Percentiles rank a stretch among this genome's conserved stretches.
These are phyloP conservation scores for Fagopyrum homotropicum DNA, from an alignment of 148 eudicot species.

Conservation along the genomic window DNA sequence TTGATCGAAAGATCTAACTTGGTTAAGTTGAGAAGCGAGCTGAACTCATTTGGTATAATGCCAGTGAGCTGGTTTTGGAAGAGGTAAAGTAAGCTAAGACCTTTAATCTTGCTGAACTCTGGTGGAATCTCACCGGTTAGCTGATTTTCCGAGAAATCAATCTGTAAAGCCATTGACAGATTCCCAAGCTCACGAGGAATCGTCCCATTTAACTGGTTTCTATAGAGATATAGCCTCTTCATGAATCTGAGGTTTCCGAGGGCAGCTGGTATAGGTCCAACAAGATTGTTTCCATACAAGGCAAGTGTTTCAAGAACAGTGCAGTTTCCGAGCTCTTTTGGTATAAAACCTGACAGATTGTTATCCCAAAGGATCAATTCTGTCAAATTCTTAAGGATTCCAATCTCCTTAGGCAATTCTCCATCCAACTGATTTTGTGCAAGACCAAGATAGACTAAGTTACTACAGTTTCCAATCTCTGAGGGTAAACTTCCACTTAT, in stretches of 20 bases:
- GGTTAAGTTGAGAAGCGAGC: conserved; percentile 49
- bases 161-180: conserved; percentile 59
- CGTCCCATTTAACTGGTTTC: conserved; percentile 76
- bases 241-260: conserved; percentile 54
- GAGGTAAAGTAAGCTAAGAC: conserved; percentile 57
- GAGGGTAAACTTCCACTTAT: conserved; percentile 72
- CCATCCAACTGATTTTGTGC: conserved; percentile 77
- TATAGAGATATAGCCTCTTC: conserved; percentile 53
- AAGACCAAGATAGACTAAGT: conserved; percentile 61
- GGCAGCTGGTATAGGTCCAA: conserved; percentile 67
- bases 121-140: conserved; percentile 70
- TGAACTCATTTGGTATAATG: conserved; percentile 59
- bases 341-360: conserved; percentile 57
- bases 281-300: conserved; percentile 73
- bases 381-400: conserved; percentile 52
- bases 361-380: conserved; percentile 77
- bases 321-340: conserved; percentile 79
- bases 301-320: conserved; percentile 66
- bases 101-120: conserved; percentile 52
- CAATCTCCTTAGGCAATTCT: conserved; percentile 66
- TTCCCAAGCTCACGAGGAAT: conserved; percentile 81
- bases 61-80: conserved; percentile 75
- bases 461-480: conserved; percentile 63
- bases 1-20: conserved; percentile 89
- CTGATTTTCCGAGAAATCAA: conserved; percentile 81